phyloP scores from a whole-genome alignment of 2,329 filamentous ascomycete species.

The Aspergillus melleus region DNA sequence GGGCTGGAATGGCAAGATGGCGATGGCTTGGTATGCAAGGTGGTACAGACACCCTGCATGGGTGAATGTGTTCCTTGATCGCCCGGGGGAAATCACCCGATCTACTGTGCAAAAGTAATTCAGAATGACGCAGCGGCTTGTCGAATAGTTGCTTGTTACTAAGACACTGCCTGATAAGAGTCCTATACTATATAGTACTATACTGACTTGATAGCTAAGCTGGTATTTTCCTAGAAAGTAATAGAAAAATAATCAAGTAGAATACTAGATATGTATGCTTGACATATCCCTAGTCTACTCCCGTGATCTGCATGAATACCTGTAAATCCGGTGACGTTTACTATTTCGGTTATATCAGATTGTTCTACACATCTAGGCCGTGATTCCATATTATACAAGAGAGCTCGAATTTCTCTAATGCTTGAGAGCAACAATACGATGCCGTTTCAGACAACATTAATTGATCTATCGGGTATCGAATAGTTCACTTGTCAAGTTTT shows the following conservation, averaged over 20 bases:
- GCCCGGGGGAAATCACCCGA: no score
- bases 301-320: conserved; percentile 9
- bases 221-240: conserved; percentile 73
- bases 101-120: no score
- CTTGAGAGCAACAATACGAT: conserved; percentile 3
- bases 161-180: no score
- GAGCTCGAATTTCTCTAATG: not conserved
- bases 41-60: no score
- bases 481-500: conserved; percentile 1
- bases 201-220: conserved; percentile 37
- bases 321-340: conserved; percentile 15
- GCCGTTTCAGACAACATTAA: conserved; percentile 3
- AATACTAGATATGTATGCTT: no score
- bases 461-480: conserved; percentile 9
- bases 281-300: not conserved
- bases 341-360: conserved; percentile 4
- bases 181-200: no score
- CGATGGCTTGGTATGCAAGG: not conserved
- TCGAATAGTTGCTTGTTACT: no score
- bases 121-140: no score
- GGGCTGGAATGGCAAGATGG: not conserved
- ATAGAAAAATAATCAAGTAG: no score
- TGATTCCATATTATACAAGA: conserved; percentile 11
- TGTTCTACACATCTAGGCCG: conserved; percentile 19
- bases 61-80: no score